Percentiles rank a stretch among this genome's conserved stretches.
Evolutionary conservation across 495 filamentous ascomycete species (phyloP).

Genomic region (Sordaria brevicollis): DNA sequence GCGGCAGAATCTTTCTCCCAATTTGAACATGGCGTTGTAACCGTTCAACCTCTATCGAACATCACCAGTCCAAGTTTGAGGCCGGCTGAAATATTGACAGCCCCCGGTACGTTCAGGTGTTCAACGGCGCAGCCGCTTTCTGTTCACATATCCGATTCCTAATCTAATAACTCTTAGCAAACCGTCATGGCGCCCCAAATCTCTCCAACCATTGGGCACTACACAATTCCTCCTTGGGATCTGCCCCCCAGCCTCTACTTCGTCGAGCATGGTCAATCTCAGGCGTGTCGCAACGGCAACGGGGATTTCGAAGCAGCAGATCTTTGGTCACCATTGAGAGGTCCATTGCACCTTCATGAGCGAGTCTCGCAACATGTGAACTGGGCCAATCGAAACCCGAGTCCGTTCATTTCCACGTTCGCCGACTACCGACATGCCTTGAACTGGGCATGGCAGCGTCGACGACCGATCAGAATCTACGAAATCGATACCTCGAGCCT

Average conservation of each 20-base stretch:
- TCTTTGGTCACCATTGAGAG: not conserved
- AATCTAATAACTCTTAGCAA: not conserved
- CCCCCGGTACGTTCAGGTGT: not conserved
- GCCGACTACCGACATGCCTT: not conserved
- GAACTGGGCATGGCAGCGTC: not conserved
- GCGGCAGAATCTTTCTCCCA: not conserved
- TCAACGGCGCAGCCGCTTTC: not conserved
- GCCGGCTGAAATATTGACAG: not conserved
- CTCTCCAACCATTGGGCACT: not conserved
- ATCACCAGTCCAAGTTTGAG: not conserved
- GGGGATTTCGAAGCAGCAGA: not conserved
- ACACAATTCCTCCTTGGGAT: not conserved
- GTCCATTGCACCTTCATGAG: not conserved
- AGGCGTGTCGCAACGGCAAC: not conserved
- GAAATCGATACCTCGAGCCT: not conserved
- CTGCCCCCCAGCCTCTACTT: not conserved
- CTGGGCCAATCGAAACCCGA: not conserved
- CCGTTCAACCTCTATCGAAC: not conserved
- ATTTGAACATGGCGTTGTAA: not conserved
- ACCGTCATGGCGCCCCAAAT: not conserved
- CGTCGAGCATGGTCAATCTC: not conserved
- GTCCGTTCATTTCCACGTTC: not conserved
- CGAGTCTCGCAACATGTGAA: not conserved
- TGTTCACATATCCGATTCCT: not conserved
- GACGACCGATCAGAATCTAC: not conserved